These are phyloP conservation scores for Colletotrichum acutatum DNA, from an alignment of 2,329 filamentous ascomycete genomes.

Conservation along the genomic window DNA sequence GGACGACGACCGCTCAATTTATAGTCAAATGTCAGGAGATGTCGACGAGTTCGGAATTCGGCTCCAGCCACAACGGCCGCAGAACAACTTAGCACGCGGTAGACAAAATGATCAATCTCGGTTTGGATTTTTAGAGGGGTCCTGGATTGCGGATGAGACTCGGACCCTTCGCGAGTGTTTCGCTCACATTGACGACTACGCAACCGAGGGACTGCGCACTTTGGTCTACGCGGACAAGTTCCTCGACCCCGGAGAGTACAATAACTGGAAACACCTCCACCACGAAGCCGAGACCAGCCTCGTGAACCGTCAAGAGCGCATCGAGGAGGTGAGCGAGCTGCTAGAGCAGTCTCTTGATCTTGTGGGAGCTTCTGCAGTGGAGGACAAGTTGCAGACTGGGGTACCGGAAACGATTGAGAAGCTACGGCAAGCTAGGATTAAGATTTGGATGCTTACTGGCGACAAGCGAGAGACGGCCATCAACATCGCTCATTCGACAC, in stretches of 20 bases:
- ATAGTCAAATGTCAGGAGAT: conserved; percentile 49
- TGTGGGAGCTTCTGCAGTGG: conserved; percentile 86
- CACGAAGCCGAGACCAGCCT: conserved; percentile 83
- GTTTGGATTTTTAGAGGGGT: conserved; percentile 54
- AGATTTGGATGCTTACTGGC: conserved; percentile 94
- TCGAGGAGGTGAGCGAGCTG: conserved; percentile 81
- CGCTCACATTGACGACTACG: conserved; percentile 88
- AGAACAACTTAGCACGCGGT: background rate
- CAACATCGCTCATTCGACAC: conserved; percentile 82
- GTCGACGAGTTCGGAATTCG: conserved; percentile 57
- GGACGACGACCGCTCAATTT: conserved; percentile 55
- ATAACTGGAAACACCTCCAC: conserved; percentile 79
- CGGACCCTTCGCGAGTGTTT: conserved; percentile 83
- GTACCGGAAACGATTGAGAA: conserved; percentile 89
- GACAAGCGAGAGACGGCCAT: conserved; percentile 89
- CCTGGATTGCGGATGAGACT: conserved; percentile 60
- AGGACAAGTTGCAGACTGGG: conserved; percentile 88
- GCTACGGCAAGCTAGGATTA: conserved; percentile 84
- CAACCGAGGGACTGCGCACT: conserved; percentile 84
- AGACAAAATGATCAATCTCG: too few species aligned
- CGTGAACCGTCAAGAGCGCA: conserved; percentile 76
- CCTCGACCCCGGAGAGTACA: conserved; percentile 78
- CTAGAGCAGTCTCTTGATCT: conserved; percentile 84
- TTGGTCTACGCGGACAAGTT: conserved; percentile 83
- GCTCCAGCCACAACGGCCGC: conserved; percentile 39